Evolutionary conservation across 768 basidiomycete genomes (phyloP), one percentile per base, ranked within the genome.

Genomic region (Chalciporus chontae): DNA sequence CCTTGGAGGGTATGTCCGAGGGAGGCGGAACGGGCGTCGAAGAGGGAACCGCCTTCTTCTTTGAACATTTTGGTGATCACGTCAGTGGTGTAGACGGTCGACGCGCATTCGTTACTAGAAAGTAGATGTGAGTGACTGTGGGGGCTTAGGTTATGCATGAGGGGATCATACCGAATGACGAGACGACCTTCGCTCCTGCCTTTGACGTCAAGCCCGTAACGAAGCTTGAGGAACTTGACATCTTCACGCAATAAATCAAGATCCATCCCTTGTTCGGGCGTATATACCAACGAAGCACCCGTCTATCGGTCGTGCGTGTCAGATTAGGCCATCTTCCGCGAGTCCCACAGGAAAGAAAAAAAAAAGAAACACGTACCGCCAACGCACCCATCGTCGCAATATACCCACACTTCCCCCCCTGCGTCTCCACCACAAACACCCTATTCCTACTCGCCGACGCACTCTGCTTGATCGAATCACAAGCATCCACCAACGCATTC

Each of bases 401-500:
- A 66, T 94, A 99, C 8, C 96, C 96, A 65, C 91, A 96, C 64
- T 88, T 86, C 8, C 95, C 96, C 43, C 96, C 96, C 68, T 98
- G 96, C 0, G 94, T 97, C 71, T 99, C 95, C 15, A 99, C 92
- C 1, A 98, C 89, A 65, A 99, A 99, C 51, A 97, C 96, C 38
- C 96, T 76, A 68, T 98, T 94, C 54, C 96, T 71, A 63, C 93
- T 96, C 5, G 96, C 95, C 48, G 90, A 90, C 9, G 96, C 96
- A 63, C 92, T 94, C 76, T 99, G 96, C 73, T 94, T 96, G 72
- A 99, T 97, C 37, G 94, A 85, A 70, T 99, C 96, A 65, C 95
- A 98, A 6, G 96, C 96, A 53, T 94, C 91, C 46, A 98, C 94
- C 26, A 99, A 76, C 3, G 94, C 94, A 67, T 98, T 99, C 76